Base-by-base conservation (phyloP, 2,329 filamentous ascomycete species). In the Colletotrichum noveboracense region DNA sequence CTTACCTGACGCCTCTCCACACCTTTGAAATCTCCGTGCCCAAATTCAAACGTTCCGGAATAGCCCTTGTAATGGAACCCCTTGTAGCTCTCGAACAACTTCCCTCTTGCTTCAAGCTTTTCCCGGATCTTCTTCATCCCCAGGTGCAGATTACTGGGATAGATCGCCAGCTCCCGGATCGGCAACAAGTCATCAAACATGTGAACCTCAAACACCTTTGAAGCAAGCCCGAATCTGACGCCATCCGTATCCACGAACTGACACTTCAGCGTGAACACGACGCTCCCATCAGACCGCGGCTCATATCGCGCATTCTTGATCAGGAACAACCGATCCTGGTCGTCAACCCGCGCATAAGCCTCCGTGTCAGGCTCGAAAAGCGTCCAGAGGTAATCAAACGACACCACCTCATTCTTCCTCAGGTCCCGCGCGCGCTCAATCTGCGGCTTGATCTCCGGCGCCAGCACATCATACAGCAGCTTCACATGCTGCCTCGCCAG, bases 211-310 rank as follows among this genome's bases (percentile, higher is more conserved):
- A 58, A 28, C 16, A 28, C 13, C 2, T 24, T 58, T 58, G 55
- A 26, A 18, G 13, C 21, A 28, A 26, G 26, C 21, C 55, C 55
- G 7, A 58, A 58, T 16, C 21, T 18, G 0, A 26, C 0, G 13
- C 55, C 55, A 13, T 58, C 55, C 0, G 55, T 58, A 0, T 58
- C 55, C 0, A 58, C 26, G 0, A 26, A 58, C 13, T 28, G 55
- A 18, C 24, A 58, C 0, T 24, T 26, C 5, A 58, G 55, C 13
- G 3, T 4, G 0, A 58, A 58, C 0, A 18, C 26, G 0, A 26
- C 9, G 14, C 21, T 12, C 5, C 55, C 55, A 28, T 2, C 55
- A 2, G 55, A 18, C 26, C 21, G 55, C 14, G 21, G 21, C 1
- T 28, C 21, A 1, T 58, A 58, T 16, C 21, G 21, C 0, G 18